Evolutionary conservation across 352 stramenopile genomes (phyloP).

Genomic region (Globisporangium alternatum): DNA sequence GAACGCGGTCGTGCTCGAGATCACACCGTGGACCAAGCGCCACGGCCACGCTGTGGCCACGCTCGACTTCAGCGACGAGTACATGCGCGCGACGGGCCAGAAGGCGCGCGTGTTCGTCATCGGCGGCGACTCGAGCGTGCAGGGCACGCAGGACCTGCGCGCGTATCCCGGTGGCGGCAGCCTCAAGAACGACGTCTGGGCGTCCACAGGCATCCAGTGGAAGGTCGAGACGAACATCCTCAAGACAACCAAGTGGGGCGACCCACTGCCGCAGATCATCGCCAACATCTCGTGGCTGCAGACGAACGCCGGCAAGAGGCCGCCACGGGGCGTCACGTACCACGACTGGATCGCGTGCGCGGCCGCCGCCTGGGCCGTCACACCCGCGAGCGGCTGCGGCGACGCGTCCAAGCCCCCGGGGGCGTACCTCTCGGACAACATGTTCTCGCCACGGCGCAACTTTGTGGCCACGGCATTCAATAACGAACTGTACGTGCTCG

Average conservation of each 20-base stretch:
- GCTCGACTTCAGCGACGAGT: constrained; percentile 55
- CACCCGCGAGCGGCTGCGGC: constrained; percentile 44
- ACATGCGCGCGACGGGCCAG: constrained; percentile 38
- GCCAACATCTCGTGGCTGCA: constrained; percentile 68
- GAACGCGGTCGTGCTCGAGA: constrained; percentile 47
- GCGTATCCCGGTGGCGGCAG: constrained; percentile 64
- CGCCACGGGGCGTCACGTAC: constrained; percentile 57
- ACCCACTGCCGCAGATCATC: constrained; percentile 65
- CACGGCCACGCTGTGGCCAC: constrained; percentile 62
- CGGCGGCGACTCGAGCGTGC: constrained; percentile 65
- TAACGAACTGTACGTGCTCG: constrained; percentile 59
- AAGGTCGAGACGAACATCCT: constrained; percentile 52
- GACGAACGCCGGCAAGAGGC: constrained; percentile 65
- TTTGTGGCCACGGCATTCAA: constrained; percentile 60
- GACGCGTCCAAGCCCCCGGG: constrained; percentile 58
- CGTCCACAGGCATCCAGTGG: constrained; percentile 59
- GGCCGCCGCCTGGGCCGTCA: constrained; percentile 44
- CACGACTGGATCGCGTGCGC: constrained; percentile 66
- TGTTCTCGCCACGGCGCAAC: constrained; percentile 73
- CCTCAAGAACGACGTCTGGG: constrained; percentile 75
- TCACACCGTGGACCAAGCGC: constrained; percentile 56
- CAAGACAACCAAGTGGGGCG: constrained; percentile 65
- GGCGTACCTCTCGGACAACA: constrained; percentile 69
- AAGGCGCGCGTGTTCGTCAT: constrained; percentile 66
- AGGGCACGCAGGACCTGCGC: constrained; percentile 62